phyloP scores from a whole-genome alignment of 1,139 yeast species.

The Hemisphaericaspora xylofermentans region DNA sequence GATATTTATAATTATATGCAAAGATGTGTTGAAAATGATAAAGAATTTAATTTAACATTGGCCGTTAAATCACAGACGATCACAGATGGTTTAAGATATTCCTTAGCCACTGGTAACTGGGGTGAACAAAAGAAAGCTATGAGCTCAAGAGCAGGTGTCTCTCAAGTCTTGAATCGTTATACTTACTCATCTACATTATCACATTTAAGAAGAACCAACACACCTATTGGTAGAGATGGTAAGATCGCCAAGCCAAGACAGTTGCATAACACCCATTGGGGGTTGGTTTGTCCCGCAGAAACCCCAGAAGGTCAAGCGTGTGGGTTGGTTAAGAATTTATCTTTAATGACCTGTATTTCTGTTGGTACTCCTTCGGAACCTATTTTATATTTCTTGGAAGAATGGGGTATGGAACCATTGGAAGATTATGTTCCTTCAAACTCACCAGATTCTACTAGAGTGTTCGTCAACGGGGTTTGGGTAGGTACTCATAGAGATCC shows the following conservation, averaged over 20 bases:
- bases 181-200: slow-evolving; percentile 96
- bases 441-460: slow-evolving; percentile 88
- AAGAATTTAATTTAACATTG: slow-evolving; percentile 91
- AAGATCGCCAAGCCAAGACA: slow-evolving; percentile 98
- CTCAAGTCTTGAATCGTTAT: slow-evolving; percentile 96
- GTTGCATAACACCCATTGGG: slow-evolving; percentile 99
- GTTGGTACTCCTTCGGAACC: slow-evolving; percentile 99
- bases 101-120: slow-evolving; percentile 99
- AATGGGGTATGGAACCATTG: slow-evolving; percentile 99
- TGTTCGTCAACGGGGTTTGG: slow-evolving; percentile 98
- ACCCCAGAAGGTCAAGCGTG: slow-evolving; percentile 99
- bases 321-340: slow-evolving; percentile 95
- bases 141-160: slow-evolving; percentile 99
- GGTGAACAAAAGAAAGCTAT: slow-evolving; percentile 99
- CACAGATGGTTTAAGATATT: slow-evolving; percentile 95
- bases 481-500: slow-evolving; percentile 98
- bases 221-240: slow-evolving; percentile 99
- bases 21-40: slow-evolving; percentile 96
- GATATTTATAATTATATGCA: slow-evolving; percentile 98
- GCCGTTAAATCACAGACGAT: slow-evolving; percentile 97
- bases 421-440: slow-evolving; percentile 95
- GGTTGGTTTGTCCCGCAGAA: slow-evolving; percentile 98
- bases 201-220: slow-evolving; percentile 96
- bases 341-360: slow-evolving; percentile 95
- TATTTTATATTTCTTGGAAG: slow-evolving; percentile 87